Percentiles rank a stretch among this genome's conserved stretches.
phyloP scores from a whole-genome alignment of 129 eudicot species.

The Artemisia annua region DNA sequence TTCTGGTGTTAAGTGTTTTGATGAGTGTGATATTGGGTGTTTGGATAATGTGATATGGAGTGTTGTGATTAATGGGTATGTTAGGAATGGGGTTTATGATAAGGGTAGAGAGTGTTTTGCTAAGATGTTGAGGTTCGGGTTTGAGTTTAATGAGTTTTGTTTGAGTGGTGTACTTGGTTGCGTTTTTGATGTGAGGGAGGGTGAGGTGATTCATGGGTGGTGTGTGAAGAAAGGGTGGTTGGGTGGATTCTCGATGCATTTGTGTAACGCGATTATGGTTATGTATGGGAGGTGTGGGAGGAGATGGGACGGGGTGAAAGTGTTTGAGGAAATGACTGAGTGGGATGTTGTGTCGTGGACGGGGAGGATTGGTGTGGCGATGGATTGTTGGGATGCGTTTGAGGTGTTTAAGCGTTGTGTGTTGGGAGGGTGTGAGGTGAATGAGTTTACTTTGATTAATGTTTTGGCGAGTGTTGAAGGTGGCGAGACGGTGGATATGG shows the following conservation, averaged over 20 bases:
- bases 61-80: constrained; percentile 51
- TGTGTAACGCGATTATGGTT: constrained; percentile 45
- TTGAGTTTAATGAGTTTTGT: constrained; percentile 46
- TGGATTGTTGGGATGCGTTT: constrained; percentile 44
- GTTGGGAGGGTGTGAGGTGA: constrained; percentile 29
- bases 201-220: constrained; percentile 47
- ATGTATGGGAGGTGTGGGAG: constrained; percentile 50
- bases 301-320: constrained; percentile 28
- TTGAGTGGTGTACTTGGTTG: constrained; percentile 40
- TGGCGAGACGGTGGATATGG: constrained; percentile 20
- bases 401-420: constrained; percentile 31
- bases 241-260: constrained; percentile 43
- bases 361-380: constrained; percentile 41
- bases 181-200: constrained; percentile 38
- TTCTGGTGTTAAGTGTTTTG: constrained; percentile 43
- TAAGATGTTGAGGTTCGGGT: constrained; percentile 38
- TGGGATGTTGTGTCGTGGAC: constrained; percentile 55
- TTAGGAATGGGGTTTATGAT: constrained; percentile 38
- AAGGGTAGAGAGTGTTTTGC: constrained; percentile 33
- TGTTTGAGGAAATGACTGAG: constrained; percentile 54
- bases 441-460: constrained; percentile 44
- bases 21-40: constrained; percentile 28
- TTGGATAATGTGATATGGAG: constrained; percentile 55
- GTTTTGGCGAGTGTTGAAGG: constrained; percentile 37
- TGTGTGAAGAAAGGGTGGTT: constrained; percentile 40